Base-by-base conservation (phyloP, 2,329 filamentous ascomycete species). In the Lachnellula hyalina region DNA sequence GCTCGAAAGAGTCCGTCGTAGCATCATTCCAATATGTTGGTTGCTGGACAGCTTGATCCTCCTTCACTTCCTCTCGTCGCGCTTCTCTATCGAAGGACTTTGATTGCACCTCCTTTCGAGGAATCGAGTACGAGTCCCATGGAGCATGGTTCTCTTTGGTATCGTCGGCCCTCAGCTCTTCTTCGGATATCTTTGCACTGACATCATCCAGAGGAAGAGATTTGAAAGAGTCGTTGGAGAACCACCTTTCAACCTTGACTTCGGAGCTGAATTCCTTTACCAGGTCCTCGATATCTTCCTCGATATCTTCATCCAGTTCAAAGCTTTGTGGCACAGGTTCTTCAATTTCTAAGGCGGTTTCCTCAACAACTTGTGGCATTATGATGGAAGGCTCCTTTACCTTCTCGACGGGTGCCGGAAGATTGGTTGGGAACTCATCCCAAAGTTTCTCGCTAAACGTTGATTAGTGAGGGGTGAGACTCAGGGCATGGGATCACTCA, bases 401-500 rank as follows among this genome's bases (percentile, higher is more conserved):
- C 4, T 46, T 21, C 5, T 25, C 11, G 23, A 32, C 23, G 5
- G 44, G 44, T 17, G 23, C n/a, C n/a, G 44, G 23, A 11, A 23
- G 1, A 23, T 11, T 14, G 5, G 23, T 46, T 28, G 44, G 44
- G n/a, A 46, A 46, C 5, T 46, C 44, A 14, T 15, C 21, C 44
- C 44, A 46, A 15, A 46, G 44, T 46, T 46, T 11, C 21, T 46
- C 32, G 32, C 32, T 49, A 49, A 32, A 32, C 8, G 9, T 2
- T 36, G 32, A 38, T 28, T 21, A 14, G 32, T 49, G 9, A 36
- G n/a, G 15, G n/a, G 7, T 15, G 14, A 19, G 28, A 25, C 15
- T 14, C 44, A 28, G 25, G n/a, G 12, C 21, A 11, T 21, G 23
- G 4, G 42, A 53, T 49, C 17, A 47, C 49, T 53, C 51, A 63